phyloP scores from a whole-genome alignment of 2,329 filamentous ascomycete species.

The Colletotrichum sublineola region DNA sequence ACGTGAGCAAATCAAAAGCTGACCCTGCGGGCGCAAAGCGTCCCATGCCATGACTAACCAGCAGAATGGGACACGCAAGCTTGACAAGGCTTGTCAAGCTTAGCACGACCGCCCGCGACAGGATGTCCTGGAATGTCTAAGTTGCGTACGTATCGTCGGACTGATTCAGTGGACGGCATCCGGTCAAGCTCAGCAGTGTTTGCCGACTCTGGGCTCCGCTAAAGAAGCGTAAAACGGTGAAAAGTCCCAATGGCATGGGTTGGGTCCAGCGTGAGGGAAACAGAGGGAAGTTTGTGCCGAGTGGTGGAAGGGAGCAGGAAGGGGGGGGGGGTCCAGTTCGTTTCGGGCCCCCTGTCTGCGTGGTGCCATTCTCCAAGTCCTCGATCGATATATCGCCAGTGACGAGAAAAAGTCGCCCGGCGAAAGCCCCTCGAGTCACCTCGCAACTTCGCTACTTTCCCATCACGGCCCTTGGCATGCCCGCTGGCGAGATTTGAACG shows the following conservation, averaged over 20 bases:
- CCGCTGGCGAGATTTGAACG: not conserved
- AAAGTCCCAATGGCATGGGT: slow-evolving; percentile 30
- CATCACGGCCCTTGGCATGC: not conserved
- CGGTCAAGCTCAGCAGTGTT: not conserved
- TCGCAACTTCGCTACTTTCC: not conserved
- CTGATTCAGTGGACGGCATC: not conserved
- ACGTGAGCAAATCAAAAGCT: not conserved
- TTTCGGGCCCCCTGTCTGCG: slow-evolving; percentile 17
- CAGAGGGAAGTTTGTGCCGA: slow-evolving; percentile 27
- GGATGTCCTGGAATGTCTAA: not conserved
- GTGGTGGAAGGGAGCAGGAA: not conserved
- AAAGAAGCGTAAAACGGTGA: slow-evolving; percentile 28
- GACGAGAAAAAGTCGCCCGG: not conserved
- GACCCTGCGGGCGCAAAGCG: slow-evolving; percentile 11
- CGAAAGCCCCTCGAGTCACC: not conserved
- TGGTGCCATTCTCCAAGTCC: slow-evolving; percentile 24
- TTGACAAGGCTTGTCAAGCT: not conserved
- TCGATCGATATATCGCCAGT: slow-evolving; percentile 9
- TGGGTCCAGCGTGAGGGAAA: not conserved
- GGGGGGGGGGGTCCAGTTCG: slow-evolving; percentile 15
- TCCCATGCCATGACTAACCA: slow-evolving; percentile 6
- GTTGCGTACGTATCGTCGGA: not conserved
- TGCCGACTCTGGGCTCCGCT: slow-evolving; percentile 26
- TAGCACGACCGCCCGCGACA: not conserved
- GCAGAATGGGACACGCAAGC: slow-evolving; percentile 26